Conservation (phyloP, 805 yeast species). For the Pichia kluyveri region DNA sequence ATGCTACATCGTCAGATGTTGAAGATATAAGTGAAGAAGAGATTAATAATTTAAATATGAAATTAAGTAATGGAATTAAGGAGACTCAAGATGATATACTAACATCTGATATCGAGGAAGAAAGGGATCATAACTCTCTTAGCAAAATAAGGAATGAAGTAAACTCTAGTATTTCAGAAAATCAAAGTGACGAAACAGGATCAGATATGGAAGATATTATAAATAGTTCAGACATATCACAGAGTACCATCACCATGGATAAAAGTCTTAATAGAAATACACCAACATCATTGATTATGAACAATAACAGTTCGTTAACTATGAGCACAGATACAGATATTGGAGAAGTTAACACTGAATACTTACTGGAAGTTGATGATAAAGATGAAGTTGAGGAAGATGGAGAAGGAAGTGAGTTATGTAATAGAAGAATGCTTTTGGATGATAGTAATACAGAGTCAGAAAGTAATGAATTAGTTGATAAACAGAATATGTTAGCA, state of each 20-base stretch:
- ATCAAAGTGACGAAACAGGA: background rate
- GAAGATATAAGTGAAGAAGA: conserved; percentile 11
- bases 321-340: conserved; percentile 1
- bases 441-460: background rate
- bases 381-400: background rate
- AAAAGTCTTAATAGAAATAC: background rate
- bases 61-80: background rate
- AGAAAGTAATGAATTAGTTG: background rate
- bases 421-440: background rate
- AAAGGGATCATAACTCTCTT: background rate
- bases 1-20: conserved; percentile 6
- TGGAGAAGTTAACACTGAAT: conserved; percentile 11
- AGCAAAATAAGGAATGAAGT: background rate
- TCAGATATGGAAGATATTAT: conserved; percentile 22
- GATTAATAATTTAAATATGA: conserved; percentile 2
- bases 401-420: background rate
- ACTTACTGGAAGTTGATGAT: conserved; percentile 2
- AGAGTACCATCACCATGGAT: conserved; percentile 5
- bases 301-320: background rate
- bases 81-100: background rate
- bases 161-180: background rate
- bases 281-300: background rate
- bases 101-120: background rate
- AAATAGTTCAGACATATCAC: conserved; percentile 13
- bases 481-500: conserved; percentile 10